phyloP scores from a whole-genome alignment of 495 filamentous ascomycete genomes.

The Chaetomium tenue region DNA sequence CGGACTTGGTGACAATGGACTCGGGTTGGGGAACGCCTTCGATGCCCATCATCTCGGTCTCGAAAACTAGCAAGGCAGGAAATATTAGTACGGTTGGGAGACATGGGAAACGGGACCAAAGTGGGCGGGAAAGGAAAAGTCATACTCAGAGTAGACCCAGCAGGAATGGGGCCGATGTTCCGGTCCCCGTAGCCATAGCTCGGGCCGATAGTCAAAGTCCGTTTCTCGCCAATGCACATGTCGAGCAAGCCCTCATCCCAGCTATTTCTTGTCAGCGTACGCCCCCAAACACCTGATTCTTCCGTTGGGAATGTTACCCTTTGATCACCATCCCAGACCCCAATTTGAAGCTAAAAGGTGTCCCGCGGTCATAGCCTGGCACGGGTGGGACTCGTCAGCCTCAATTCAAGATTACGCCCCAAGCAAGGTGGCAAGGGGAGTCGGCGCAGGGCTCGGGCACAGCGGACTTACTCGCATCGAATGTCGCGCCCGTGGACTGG shows the following conservation, averaged over 20 bases:
- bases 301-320: constrained; percentile 53
- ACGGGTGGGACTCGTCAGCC: constrained; percentile 27
- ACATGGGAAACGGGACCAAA: not conserved
- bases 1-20: constrained; percentile 45
- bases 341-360: constrained; percentile 74
- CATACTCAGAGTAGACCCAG: constrained; percentile 67
- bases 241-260: constrained; percentile 91
- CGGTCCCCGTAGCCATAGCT: constrained; percentile 78
- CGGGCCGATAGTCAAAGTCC: constrained; percentile 84
- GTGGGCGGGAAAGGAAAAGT: constrained; percentile 1
- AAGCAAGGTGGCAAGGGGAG: not conserved
- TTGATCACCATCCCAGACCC: constrained; percentile 83
- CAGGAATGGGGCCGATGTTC: constrained; percentile 74
- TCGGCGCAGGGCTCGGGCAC: not conserved
- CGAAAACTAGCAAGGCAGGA: constrained; percentile 60
- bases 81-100: constrained; percentile 28
- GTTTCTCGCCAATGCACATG: constrained; percentile 97
- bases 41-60: constrained; percentile 89
- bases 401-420: constrained; percentile 4
- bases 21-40: constrained; percentile 66
- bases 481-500: constrained; percentile 52
- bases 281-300: not conserved
- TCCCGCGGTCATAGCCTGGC: constrained; percentile 64
- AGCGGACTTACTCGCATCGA: constrained; percentile 53
- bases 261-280: constrained; percentile 35